Base-by-base conservation (phyloP, 1,284 basidiomycete species). In the Violaceomyces palustris region DNA sequence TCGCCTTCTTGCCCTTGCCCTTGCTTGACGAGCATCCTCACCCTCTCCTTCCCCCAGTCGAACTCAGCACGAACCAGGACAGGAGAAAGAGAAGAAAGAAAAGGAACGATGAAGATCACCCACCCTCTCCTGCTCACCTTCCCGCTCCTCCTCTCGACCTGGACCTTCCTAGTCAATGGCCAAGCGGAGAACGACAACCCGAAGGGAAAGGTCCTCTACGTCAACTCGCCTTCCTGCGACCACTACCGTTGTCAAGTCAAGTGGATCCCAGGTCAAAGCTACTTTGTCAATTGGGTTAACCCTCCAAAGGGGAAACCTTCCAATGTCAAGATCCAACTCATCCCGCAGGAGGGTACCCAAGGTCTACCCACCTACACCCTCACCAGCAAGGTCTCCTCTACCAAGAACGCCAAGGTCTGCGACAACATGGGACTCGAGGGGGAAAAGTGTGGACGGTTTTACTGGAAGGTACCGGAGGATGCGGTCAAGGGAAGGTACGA, bases 271-370 rank as follows among this genome's bases (percentile, higher is more conserved):
- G 39, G 38, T 21, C 15, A 50, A 9, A 21, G 24, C 9, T 39
- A 44, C 22, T 43, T 47, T 26, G 44, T 61, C 39, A 53, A 57
- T 36, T 61, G 58, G 58, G 36, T 57, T 24, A 48, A 50, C 15
- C 47, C 54, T 5, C 58, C 58, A 25, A 25, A 32, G 11, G 58
- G 58, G 1, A n/a, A n/a, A n/a, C n/a, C n/a, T n/a, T n/a, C n/a
- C n/a, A 41, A 46, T 2, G 41, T 61, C 12, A 23, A 29, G 8
- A 61, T 61, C 35, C 31, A 57, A 12, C 48, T 61, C 5, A 42
- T 17, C 6, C 58, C 58, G 1, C 42, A 56, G 18, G 56, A 59
- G n/a, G 56, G 44, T 23, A 45, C 39, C 4, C 37, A 42, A 7
- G 47, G 47, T 9, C 33, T 56, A 4, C 18, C 25, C 11, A 49